Percentiles rank a stretch among this genome's conserved stretches.
Conservation (phyloP, 148 eudicot genomes). For the Suaeda aralocaspica region DNA sequence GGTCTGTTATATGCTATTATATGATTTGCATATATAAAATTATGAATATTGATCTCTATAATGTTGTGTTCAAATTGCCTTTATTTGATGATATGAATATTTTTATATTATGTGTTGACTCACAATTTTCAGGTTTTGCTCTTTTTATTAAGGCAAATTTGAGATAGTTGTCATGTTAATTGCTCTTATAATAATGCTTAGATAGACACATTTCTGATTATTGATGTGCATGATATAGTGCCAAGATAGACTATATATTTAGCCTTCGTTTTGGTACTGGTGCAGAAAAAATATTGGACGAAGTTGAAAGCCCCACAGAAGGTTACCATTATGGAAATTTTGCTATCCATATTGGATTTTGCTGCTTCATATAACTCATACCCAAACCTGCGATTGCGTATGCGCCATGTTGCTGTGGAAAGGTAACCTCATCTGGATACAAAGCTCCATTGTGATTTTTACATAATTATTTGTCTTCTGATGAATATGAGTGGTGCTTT, state of each 20-base stretch:
- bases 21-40: background rate
- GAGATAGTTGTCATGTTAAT: background rate
- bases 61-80: background rate
- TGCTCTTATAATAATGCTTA: background rate
- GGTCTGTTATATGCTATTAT: background rate
- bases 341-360: conserved; percentile 86
- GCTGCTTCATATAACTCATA: conserved; percentile 93
- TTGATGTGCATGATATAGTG: background rate
- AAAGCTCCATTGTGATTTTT: background rate
- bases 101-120: too few relatives aligned
- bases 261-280: background rate
- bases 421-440: conserved; percentile 40
- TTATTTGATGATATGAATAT: too few relatives aligned
- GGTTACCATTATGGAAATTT: conserved; percentile 80
- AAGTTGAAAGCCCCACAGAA: conserved; percentile 75
- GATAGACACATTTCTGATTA: background rate
- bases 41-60: background rate
- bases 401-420: conserved; percentile 74
- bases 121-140: too few relatives aligned
- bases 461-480: background rate
- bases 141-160: background rate
- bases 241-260: background rate
- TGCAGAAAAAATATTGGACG: conserved; percentile 91
- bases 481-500: background rate
- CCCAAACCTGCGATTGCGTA: conserved; percentile 74